Evolutionary conservation across 169 alveolate genomes (phyloP).

Genomic region (Miamiensis avidus): DNA sequence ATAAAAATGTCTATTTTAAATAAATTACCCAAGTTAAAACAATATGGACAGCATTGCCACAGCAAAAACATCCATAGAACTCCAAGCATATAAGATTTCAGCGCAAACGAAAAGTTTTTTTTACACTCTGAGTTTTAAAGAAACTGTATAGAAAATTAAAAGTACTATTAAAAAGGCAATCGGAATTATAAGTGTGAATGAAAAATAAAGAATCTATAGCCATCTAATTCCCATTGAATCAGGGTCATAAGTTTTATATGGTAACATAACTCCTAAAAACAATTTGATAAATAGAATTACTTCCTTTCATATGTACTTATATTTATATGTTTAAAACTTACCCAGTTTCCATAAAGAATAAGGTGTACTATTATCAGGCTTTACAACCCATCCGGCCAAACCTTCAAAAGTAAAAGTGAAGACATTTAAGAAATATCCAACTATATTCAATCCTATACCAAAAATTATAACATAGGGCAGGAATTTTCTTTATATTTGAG

Average conservation of each 20-base stretch:
- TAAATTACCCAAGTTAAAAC: neutral
- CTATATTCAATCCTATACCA: neutral
- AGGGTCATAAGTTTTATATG: neutral
- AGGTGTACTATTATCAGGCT: neutral
- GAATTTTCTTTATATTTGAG: neutral
- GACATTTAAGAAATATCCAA: neutral
- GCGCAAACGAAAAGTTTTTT: neutral
- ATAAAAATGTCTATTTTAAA: too few relatives aligned
- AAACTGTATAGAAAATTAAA: too few relatives aligned
- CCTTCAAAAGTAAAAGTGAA: neutral
- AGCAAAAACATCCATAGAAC: neutral
- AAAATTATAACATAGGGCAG: neutral
- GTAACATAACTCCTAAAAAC: neutral
- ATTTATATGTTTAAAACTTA: neutral
- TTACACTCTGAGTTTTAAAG: too few relatives aligned
- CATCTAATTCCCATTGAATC: neutral
- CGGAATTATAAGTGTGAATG: neutral
- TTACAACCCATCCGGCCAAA: neutral
- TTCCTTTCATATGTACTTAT: neutral
- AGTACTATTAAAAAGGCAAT: neutral
- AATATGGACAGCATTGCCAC: neutral
- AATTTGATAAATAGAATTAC: neutral
- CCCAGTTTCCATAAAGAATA: neutral
- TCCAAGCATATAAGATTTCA: neutral
- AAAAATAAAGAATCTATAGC: neutral